phyloP scores from a whole-genome alignment of 441 rosid species.

The Populus hybrid region DNA sequence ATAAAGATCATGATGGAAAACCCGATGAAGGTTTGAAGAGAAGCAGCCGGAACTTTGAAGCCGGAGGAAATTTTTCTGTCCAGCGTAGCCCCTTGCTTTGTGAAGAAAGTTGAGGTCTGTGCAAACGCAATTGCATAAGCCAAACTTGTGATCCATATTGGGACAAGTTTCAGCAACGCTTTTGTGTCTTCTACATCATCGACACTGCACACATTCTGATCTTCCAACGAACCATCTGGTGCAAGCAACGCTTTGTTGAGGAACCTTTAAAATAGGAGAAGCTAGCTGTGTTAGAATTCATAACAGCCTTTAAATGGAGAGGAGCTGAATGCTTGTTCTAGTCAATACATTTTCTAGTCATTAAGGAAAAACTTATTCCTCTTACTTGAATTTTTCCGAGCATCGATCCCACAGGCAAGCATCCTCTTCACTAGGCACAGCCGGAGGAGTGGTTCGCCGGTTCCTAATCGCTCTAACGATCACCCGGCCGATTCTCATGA shows the following conservation, averaged over 20 bases:
- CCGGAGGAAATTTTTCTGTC: conserved; percentile 42
- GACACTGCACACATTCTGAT: conserved; percentile 22
- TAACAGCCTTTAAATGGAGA: neutral
- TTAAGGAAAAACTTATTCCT: neutral
- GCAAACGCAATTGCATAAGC: conserved; percentile 30
- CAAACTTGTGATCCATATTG: conserved; percentile 34
- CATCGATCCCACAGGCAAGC: conserved; percentile 20
- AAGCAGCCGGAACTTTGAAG: conserved; percentile 47
- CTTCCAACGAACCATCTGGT: conserved; percentile 12
- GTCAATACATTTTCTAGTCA: neutral
- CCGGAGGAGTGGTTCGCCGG: conserved; percentile 13
- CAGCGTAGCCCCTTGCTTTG: conserved; percentile 61
- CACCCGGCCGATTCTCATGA: conserved; percentile 30
- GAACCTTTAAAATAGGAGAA: conserved; percentile 12
- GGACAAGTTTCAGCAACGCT: conserved; percentile 31
- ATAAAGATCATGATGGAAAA: conserved; percentile 35
- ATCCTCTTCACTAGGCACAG: conserved; percentile 20
- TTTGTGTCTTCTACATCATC: conserved; percentile 35
- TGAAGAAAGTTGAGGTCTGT: conserved; percentile 52
- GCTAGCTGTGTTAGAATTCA: neutral
- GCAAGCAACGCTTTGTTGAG: conserved; percentile 29
- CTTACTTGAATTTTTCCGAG: conserved; percentile 38
- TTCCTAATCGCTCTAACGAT: conserved; percentile 25
- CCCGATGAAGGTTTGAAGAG: conserved; percentile 49
- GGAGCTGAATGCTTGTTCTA: neutral